Conservation (phyloP, 306 rosid genomes). For the Quercus rubra region DNA sequence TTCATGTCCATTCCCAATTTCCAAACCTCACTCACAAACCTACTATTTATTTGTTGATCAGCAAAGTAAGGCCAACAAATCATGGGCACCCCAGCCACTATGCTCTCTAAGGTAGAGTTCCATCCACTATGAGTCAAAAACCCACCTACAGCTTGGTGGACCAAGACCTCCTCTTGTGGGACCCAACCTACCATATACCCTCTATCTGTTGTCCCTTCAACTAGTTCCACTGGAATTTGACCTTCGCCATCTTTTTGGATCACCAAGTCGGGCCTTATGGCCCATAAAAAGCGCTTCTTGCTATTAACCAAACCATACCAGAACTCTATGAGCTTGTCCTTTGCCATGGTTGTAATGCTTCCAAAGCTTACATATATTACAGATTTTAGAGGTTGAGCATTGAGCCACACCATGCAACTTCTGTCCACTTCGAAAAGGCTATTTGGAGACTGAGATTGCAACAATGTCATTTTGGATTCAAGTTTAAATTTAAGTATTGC, state of each 20-base stretch:
- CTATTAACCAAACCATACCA: conserved; percentile 45
- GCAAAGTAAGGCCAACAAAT: conserved; percentile 32
- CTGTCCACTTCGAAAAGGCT: conserved; percentile 21
- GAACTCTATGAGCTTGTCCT: conserved; percentile 21
- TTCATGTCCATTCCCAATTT: conserved; percentile 40
- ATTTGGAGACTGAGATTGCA: neutral
- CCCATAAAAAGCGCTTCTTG: conserved; percentile 38
- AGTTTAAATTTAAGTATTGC: conserved; percentile 14
- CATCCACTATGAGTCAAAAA: conserved; percentile 29
- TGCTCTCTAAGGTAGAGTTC: neutral
- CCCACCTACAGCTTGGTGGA: conserved; percentile 29
- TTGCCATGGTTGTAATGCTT: conserved; percentile 8
- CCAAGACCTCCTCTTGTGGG: neutral
- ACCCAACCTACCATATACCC: too few species aligned
- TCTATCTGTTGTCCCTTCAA: too few species aligned
- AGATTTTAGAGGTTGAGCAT: conserved; percentile 29
- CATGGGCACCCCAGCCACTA: conserved; percentile 4
- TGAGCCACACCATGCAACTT: conserved; percentile 37
- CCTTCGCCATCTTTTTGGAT: neutral
- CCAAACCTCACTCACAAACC: conserved; percentile 37
- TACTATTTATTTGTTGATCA: conserved; percentile 28
- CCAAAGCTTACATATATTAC: conserved; percentile 48
- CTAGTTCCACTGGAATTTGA: too few species aligned
- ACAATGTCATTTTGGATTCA: neutral
- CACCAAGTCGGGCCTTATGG: conserved; percentile 22